phyloP scores from a whole-genome alignment of 768 basidiomycete species.

The Goffeauzyma gilvescens region DNA sequence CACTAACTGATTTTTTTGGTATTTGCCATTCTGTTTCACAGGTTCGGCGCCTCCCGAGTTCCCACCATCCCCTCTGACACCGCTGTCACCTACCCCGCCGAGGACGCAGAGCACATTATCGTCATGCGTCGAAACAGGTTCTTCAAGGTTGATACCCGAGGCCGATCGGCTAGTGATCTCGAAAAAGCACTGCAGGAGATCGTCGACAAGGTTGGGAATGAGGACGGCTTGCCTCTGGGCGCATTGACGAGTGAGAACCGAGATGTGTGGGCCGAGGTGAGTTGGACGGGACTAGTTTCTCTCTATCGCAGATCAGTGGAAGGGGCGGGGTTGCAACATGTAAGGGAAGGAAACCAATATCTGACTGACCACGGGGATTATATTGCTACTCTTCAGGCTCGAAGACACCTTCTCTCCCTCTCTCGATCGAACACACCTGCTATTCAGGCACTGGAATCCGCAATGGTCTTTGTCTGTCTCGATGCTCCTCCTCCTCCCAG shows the following conservation, averaged over 20 bases:
- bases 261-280: constrained; percentile 69
- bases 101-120: constrained; percentile 64
- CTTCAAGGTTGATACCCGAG: constrained; percentile 57
- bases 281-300: no score
- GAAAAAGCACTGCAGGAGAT: constrained; percentile 50
- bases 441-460: constrained; percentile 65
- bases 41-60: constrained; percentile 82
- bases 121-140: constrained; percentile 82
- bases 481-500: constrained; percentile 58
- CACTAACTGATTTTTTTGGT: no score
- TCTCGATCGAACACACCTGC: constrained; percentile 48
- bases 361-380: no score
- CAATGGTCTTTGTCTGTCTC: constrained; percentile 68
- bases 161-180: constrained; percentile 48
- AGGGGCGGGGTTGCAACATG: no score
- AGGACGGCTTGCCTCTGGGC: constrained; percentile 50
- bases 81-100: constrained; percentile 58
- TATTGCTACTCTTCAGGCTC: constrained; percentile 37
- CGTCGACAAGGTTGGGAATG: constrained; percentile 44
- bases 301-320: no score
- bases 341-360: no score
- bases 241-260: constrained; percentile 74
- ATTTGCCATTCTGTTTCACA: constrained; percentile 14
- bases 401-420: constrained; percentile 48
- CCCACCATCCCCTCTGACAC: constrained; percentile 68